Evolutionary conservation across 78 protist species (phyloP), one percentile per base, ranked within the genome.

Genomic region (slime mould (Dictyostelium discoideum)): DNA sequence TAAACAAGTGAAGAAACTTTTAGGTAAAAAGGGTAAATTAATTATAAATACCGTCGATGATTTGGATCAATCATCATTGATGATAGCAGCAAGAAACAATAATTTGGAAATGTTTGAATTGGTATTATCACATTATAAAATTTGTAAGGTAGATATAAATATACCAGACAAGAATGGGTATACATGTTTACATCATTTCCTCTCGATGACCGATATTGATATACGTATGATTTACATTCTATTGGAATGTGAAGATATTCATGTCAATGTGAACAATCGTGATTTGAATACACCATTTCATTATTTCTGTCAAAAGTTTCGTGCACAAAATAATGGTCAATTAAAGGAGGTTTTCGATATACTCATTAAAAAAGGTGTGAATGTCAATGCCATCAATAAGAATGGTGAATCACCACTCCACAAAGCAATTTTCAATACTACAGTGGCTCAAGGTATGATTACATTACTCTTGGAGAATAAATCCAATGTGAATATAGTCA

Each of bases 371-470:
- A 85, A 84, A n/a, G 87, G 92, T 57, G 97, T 89, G 6, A 77
- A 96, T 54, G 82, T 96, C 13, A 96, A 96, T 73, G 96, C 81
- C 5, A 82, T 67, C 84, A 92, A 92, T 46, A 79, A 69, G 92
- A 87, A 76, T 79, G 97, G 97, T 16, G 97, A 96, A 46, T 87
- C 97, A 26, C 97, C 97, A 20, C 86, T 96, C 3, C 97, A 96
- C 67, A 96, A 96, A 32, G 93, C 97, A 10, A 73, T 74, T 18
- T 87, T 93, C 73, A 96, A 96, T 80, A 96, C 90, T 0, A 87
- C 77, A 14, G 37, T 90, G 1, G 93, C 96, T 0, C 84, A 85
- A n/a, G 20, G 65, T 13, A 87, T 96, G 95, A 67, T 89, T 0
- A 84, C 79, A 5, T 14, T 81, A 3, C 57, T 96, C 13, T 73